A percentile compares a stretch with the other conserved stretches of the same genome.
Evolutionary conservation across 2,329 filamentous ascomycete genomes (phyloP).

Genomic region (Trichoderma sp.): DNA sequence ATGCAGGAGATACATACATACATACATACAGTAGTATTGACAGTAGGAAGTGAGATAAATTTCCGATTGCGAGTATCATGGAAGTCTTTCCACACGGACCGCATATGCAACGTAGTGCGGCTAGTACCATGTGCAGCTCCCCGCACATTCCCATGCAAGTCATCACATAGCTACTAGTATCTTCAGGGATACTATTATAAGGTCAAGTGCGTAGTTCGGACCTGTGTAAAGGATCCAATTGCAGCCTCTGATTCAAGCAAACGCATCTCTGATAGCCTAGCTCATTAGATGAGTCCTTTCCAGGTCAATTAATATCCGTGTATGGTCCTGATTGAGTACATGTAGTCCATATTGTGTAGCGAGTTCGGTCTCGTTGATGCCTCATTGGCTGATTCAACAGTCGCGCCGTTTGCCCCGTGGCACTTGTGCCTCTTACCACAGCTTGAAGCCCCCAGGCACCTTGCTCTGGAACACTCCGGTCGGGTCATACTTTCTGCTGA

Average conservation of each 20-base stretch:
- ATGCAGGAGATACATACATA: no score
- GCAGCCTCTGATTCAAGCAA: neutral
- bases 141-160: no score
- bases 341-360: neutral
- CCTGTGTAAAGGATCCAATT: neutral
- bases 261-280: no score
- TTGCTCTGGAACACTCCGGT: conserved; percentile 37
- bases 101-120: no score
- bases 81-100: no score
- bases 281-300: neutral
- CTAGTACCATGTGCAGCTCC: no score
- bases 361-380: neutral
- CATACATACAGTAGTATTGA: no score
- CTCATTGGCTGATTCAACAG: neutral
- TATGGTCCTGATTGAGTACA: neutral
- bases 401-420: neutral
- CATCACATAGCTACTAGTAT: neutral
- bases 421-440: neutral
- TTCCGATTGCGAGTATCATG: no score
- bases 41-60: no score
- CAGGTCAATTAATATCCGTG: neutral
- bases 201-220: neutral
- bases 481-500: conserved; percentile 39
- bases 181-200: neutral
- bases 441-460: conserved; percentile 41